Evolutionary conservation across 495 filamentous ascomycete genomes (phyloP), one percentile per base, ranked within the genome.

Genomic region (Jackrogersella multiformis): DNA sequence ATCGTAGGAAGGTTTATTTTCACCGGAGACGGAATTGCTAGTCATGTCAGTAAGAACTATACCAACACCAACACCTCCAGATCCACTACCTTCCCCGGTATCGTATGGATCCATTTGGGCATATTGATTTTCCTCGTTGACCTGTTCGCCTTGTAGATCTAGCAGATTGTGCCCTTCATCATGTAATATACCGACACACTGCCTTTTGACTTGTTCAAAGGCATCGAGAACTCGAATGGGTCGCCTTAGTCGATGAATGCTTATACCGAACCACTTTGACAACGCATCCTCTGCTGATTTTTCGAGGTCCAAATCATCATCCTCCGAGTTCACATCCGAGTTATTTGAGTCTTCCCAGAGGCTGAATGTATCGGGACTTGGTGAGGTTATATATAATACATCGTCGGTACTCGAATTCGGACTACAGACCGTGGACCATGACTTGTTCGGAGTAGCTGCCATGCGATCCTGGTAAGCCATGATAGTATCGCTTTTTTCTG

Each of bases 181-280:
- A 4, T 45, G 36, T 20, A 62, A 45, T 32, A 62, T 62, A 12
- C 20, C 7, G 8, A 49, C 48, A 45, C 59, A 62, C 15, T 62
- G 36, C 20, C 24, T 1, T 46, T 54, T 62, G 16, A 26, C 28
- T 21, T 54, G 38, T 42, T 62, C 59, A 16, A 62, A 54, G 13
- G 49, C 59, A 36, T 23, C 44, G 12, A 62, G 45, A 18, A 62
- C 39, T 24, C 26, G 59, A 35, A 26, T 4, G 5, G 59, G 59
- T 15, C 48, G 26, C n/a, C 54, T 20, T 9, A 62, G 18, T 46
- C 59, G 24, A 44, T 21, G n/a, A n/a, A 62, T 49, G 28, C 48
- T 54, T 44, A 62, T 38, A 15, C 59, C 59, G 10, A 62, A 62
- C 59, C 59, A 62, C 24, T 24, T 4, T 45, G 59, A 62, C 16